Conservation (phyloP, 192 early-diverging fungal genomes). For the Coemansia javaensis region DNA sequence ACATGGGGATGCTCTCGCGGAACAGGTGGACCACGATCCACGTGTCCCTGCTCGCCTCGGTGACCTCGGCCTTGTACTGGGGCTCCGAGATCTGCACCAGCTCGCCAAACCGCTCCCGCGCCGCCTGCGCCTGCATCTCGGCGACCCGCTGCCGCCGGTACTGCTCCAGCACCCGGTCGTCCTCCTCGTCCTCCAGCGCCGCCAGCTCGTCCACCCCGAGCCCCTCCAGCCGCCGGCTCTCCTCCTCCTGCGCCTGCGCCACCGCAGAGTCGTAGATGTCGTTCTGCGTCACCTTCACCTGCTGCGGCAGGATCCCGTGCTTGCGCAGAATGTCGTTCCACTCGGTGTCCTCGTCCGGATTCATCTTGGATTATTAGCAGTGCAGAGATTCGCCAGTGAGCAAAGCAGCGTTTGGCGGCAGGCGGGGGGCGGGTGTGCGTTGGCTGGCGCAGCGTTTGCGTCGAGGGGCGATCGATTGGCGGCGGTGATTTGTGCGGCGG, state of each 20-base stretch:
- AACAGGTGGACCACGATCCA: conserved; percentile 58
- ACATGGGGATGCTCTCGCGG: conserved; percentile 70
- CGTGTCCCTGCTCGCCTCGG: conserved; percentile 76
- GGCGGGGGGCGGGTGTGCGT: too few species aligned
- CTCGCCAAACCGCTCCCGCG: conserved; percentile 78
- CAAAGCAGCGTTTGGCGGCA: too few species aligned
- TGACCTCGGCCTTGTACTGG: conserved; percentile 84
- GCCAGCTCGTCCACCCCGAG: conserved; percentile 81
- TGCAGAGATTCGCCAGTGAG: too few species aligned
- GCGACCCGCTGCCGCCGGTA: conserved; percentile 78
- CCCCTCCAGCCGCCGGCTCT: conserved; percentile 66
- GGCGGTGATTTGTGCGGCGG: too few species aligned
- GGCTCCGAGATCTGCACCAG: conserved; percentile 87
- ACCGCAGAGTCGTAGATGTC: conserved; percentile 49
- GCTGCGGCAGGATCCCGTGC: conserved; percentile 84
- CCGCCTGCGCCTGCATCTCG: conserved; percentile 71
- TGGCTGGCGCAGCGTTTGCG: too few species aligned
- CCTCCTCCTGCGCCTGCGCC: conserved; percentile 50
- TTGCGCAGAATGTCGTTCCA: conserved; percentile 94
- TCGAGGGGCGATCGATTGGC: too few species aligned
- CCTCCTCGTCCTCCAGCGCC: conserved; percentile 90
- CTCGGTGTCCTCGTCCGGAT: conserved; percentile 65
- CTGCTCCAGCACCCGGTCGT: conserved; percentile 75
- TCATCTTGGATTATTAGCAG: too few species aligned
- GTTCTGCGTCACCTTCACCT: conserved; percentile 55